These are phyloP conservation scores for Naumovozyma dairenensis DNA, from an alignment of 805 yeast genomes.

Conservation along the genomic window DNA sequence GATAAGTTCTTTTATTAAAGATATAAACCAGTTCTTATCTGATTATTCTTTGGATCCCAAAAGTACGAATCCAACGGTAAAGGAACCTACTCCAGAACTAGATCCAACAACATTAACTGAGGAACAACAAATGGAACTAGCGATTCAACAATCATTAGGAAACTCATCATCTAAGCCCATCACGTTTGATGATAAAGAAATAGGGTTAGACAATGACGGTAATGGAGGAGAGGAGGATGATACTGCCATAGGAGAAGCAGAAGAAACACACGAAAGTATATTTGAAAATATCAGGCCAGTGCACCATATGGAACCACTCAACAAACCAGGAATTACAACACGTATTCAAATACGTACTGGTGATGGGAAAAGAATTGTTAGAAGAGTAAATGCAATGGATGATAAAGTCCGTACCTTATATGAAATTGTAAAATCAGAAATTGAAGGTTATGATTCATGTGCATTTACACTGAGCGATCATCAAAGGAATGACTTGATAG, in stretches of 20 bases:
- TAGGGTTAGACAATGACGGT: conserved; percentile 10
- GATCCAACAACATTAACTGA: conserved; percentile 63
- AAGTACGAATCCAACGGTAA: conserved; percentile 55
- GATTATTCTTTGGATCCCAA: conserved; percentile 55
- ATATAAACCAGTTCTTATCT: conserved; percentile 58
- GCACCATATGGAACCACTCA: conserved; percentile 54
- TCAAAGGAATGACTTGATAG: conserved; percentile 49
- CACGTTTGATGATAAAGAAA: conserved; percentile 10
- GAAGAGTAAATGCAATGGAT: conserved; percentile 44
- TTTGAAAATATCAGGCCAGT: conserved; percentile 42
- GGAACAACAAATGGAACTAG: conserved; percentile 74
- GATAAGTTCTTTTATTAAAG: conserved; percentile 50
- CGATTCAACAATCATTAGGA: conserved; percentile 57
- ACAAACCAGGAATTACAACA: conserved; percentile 46
- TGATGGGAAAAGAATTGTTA: conserved; percentile 73
- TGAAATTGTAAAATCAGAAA: conserved; percentile 53
- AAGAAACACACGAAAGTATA: conserved; percentile 32
- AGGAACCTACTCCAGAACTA: conserved; percentile 44
- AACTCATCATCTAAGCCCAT: conserved; percentile 19
- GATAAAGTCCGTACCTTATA: conserved; percentile 55
- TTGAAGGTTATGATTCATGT: conserved; percentile 34
- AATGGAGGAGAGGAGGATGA: conserved; percentile 5
- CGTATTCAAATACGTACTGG: conserved; percentile 83
- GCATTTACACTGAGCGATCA: conserved; percentile 46
- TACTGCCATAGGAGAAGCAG: conserved; percentile 8